Evolutionary conservation across 208 protist species (phyloP).

Genomic region (Leishmania braziliensis): DNA sequence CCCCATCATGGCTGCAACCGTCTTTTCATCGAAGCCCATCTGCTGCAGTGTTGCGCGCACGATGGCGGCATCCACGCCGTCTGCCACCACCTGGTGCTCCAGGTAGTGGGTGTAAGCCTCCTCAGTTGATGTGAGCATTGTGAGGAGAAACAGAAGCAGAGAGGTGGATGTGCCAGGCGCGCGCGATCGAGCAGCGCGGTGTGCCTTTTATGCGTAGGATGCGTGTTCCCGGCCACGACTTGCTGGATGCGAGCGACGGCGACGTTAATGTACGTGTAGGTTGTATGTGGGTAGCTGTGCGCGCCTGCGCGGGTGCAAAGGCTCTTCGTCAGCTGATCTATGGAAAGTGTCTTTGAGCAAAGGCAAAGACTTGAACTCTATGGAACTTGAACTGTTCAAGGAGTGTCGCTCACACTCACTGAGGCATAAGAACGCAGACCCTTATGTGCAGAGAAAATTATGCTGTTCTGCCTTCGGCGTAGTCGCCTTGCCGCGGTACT

Average conservation of each 20-base stretch:
- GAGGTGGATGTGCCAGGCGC: not conserved
- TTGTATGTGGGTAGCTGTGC: not conserved
- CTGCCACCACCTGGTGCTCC: slow-evolving; percentile 22
- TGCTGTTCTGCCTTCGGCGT: not conserved
- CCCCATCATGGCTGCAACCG: slow-evolving; percentile 56
- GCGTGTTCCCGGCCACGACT: not conserved
- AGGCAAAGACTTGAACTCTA: not conserved
- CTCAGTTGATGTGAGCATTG: slow-evolving; percentile 48
- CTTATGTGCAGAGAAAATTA: not conserved
- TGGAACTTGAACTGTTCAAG: not conserved
- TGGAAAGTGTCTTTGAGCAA: not conserved
- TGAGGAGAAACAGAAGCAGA: not conserved
- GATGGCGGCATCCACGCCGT: slow-evolving; percentile 45
- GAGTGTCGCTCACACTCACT: not conserved
- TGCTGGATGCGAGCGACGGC: not conserved
- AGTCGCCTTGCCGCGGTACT: not conserved
- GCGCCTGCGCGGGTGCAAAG: not conserved
- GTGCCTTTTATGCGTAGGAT: not conserved
- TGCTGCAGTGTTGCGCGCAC: slow-evolving; percentile 52
- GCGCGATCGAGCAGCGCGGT: not conserved
- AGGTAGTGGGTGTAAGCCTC: slow-evolving; percentile 68
- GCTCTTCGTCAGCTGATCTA: not conserved
- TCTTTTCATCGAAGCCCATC: slow-evolving; percentile 45
- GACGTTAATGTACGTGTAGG: not conserved
- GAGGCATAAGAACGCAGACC: not conserved